Percentiles rank a stretch among this genome's conserved stretches.
Conservation (phyloP, 2,329 filamentous ascomycete species). For the Exophiala alcalophila region DNA sequence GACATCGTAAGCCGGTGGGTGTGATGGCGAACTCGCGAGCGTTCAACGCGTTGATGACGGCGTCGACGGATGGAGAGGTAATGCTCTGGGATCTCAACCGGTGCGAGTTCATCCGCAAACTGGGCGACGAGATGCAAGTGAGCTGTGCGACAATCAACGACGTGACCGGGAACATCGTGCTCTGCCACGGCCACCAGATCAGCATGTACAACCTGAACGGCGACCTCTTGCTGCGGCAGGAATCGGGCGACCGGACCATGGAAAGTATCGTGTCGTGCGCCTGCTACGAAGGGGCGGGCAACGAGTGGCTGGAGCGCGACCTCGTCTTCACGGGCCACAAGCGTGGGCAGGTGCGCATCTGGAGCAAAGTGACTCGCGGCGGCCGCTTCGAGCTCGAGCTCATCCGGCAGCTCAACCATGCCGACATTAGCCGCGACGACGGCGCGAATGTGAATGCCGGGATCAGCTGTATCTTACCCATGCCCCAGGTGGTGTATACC, state of each 20-base stretch:
- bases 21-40: constrained; percentile 80
- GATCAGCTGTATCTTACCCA: constrained; percentile 82
- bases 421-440: constrained; percentile 64
- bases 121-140: constrained; percentile 56
- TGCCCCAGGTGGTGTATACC: constrained; percentile 81
- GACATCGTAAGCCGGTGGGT: constrained; percentile 80
- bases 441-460: constrained; percentile 57
- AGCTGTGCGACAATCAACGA: constrained; percentile 82
- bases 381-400: constrained; percentile 74
- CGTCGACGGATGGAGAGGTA: constrained; percentile 75
- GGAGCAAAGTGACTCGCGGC: constrained; percentile 40
- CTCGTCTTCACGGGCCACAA: constrained; percentile 87
- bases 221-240: constrained; percentile 74
- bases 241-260: constrained; percentile 67
- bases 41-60: constrained; percentile 83
- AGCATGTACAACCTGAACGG: constrained; percentile 87
- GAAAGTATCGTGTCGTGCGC: constrained; percentile 79
- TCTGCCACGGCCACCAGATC: constrained; percentile 74
- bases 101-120: constrained; percentile 75
- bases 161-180: constrained; percentile 80
- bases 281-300: constrained; percentile 86
- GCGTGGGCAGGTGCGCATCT: constrained; percentile 77
- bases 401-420: constrained; percentile 77
- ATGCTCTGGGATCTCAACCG: constrained; percentile 94
- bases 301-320: constrained; percentile 86